Percentiles rank a stretch among this genome's conserved stretches.
Evolutionary conservation across 176 grass and related monocot species (phyloP).

Genomic region (Areca catechu): DNA sequence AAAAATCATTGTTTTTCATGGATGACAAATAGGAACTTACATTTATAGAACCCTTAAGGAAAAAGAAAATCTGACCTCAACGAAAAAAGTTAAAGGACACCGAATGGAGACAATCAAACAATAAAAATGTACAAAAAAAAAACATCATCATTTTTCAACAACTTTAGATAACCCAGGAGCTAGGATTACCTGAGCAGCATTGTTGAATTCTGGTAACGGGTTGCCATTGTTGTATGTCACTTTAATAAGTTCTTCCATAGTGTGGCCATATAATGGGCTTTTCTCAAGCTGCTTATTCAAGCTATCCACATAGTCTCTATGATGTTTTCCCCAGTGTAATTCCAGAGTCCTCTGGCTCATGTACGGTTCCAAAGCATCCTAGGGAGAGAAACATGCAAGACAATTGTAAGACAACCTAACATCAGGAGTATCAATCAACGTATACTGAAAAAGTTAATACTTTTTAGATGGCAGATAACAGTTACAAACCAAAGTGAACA

Average conservation of each 20-base stretch:
- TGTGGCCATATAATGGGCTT: slow-evolving; percentile 73
- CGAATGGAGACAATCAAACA: no score
- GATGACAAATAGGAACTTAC: no score
- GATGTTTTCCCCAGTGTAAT: slow-evolving; percentile 78
- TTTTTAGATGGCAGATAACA: not conserved
- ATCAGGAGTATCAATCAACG: not conserved
- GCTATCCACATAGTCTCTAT: slow-evolving; percentile 54
- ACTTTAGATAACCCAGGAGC: not conserved
- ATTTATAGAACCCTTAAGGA: no score
- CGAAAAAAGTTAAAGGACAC: no score
- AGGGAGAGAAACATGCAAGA: not conserved
- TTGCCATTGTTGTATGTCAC: slow-evolving; percentile 93
- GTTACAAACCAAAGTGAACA: not conserved
- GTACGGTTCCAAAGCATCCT: slow-evolving; percentile 93
- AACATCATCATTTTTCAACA: no score
- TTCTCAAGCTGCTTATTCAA: slow-evolving; percentile 66
- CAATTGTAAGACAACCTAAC: not conserved
- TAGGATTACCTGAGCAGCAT: slow-evolving; percentile 48
- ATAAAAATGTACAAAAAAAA: no score
- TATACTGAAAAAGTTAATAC: not conserved
- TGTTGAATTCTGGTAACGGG: slow-evolving; percentile 77
- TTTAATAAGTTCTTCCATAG: slow-evolving; percentile 80
- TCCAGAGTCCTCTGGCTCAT: slow-evolving; percentile 70
- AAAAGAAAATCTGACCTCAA: no score
- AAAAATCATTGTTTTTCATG: no score